Percentiles rank a stretch among this genome's conserved stretches.
Conservation (phyloP, 805 yeast genomes). For the Cyberlindnera subsufficiens region DNA sequence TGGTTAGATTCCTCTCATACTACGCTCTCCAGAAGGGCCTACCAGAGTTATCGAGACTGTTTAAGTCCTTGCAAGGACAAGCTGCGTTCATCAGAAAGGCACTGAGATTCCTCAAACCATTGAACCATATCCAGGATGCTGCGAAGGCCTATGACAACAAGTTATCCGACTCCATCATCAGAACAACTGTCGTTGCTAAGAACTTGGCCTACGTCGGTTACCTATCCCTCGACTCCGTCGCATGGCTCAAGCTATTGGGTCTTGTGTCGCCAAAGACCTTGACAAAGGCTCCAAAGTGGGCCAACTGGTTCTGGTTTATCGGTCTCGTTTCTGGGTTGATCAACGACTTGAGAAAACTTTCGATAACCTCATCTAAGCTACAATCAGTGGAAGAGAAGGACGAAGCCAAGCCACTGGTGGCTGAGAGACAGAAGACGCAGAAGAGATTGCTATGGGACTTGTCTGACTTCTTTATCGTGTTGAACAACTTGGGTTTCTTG, state of each 20-base stretch:
- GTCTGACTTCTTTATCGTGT: slow-evolving; percentile 70
- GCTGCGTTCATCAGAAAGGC: slow-evolving; percentile 75
- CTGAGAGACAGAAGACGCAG: slow-evolving; percentile 43
- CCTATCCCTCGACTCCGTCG: slow-evolving; percentile 56
- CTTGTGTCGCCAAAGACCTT: slow-evolving; percentile 43
- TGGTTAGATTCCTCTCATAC: slow-evolving; percentile 66
- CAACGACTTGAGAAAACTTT: slow-evolving; percentile 51
- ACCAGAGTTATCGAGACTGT: slow-evolving; percentile 40
- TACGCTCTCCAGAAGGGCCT: slow-evolving; percentile 54
- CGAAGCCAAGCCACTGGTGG: slow-evolving; percentile 29
- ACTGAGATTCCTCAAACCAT: slow-evolving; percentile 76
- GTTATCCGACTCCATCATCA: slow-evolving; percentile 53
- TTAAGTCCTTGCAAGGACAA: slow-evolving; percentile 53
- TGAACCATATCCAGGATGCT: slow-evolving; percentile 66
- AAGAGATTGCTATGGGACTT: slow-evolving; percentile 72
- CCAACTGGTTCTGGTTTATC: slow-evolving; percentile 71
- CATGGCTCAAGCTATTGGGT: slow-evolving; percentile 51
- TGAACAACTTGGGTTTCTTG: slow-evolving; percentile 57
- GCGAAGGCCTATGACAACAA: slow-evolving; percentile 63
- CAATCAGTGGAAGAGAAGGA: slow-evolving; percentile 25
- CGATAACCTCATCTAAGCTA: slow-evolving; percentile 29
- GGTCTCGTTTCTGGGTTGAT: slow-evolving; percentile 61
- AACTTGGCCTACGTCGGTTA: slow-evolving; percentile 60
- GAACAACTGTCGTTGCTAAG: slow-evolving; percentile 46
- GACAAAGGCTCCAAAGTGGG: slow-evolving; percentile 46